These are phyloP conservation scores for Mycena sp. DNA, from an alignment of 1,284 basidiomycete species.

Conservation along the genomic window DNA sequence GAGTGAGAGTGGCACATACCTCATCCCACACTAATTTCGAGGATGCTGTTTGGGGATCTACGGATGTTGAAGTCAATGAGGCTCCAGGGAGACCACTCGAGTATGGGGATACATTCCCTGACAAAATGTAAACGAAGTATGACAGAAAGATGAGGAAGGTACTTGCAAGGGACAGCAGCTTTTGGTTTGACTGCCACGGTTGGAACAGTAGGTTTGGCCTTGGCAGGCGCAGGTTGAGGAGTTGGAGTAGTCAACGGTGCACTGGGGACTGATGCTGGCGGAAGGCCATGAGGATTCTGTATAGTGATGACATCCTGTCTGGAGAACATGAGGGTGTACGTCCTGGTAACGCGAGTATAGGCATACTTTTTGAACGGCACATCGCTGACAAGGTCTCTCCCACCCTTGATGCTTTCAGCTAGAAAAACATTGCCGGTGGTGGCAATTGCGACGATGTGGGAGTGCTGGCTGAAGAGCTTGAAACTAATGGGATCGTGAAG, in stretches of 20 bases:
- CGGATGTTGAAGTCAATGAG: slow-evolving; percentile 91
- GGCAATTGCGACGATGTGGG: slow-evolving; percentile 90
- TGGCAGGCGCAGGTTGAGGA: slow-evolving; percentile 45
- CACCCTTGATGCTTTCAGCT: slow-evolving; percentile 89
- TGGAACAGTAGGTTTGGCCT: slow-evolving; percentile 40
- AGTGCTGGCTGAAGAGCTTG: slow-evolving; percentile 92
- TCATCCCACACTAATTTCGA: slow-evolving; percentile 93
- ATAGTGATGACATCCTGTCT: slow-evolving; percentile 93
- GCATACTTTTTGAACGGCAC: slow-evolving; percentile 84
- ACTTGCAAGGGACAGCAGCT: slow-evolving; percentile 71
- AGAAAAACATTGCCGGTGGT: slow-evolving; percentile 94
- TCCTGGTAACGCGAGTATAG: neutral
- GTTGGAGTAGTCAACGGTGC: slow-evolving; percentile 36
- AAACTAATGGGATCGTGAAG: slow-evolving; percentile 93
- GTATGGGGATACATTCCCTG: slow-evolving; percentile 92
- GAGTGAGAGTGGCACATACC: slow-evolving; percentile 43
- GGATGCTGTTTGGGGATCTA: slow-evolving; percentile 78
- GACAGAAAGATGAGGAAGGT: slow-evolving; percentile 13
- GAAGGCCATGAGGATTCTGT: slow-evolving; percentile 86
- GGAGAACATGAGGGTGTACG: slow-evolving; percentile 17
- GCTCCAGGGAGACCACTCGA: slow-evolving; percentile 93
- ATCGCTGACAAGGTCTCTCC: slow-evolving; percentile 88
- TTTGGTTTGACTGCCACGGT: slow-evolving; percentile 58
- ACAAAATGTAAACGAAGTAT: slow-evolving; percentile 8
- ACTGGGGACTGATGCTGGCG: slow-evolving; percentile 60